Evolutionary conservation across 768 basidiomycete genomes (phyloP), one percentile per base, ranked within the genome.

Genomic region (Boletus sensibilis): DNA sequence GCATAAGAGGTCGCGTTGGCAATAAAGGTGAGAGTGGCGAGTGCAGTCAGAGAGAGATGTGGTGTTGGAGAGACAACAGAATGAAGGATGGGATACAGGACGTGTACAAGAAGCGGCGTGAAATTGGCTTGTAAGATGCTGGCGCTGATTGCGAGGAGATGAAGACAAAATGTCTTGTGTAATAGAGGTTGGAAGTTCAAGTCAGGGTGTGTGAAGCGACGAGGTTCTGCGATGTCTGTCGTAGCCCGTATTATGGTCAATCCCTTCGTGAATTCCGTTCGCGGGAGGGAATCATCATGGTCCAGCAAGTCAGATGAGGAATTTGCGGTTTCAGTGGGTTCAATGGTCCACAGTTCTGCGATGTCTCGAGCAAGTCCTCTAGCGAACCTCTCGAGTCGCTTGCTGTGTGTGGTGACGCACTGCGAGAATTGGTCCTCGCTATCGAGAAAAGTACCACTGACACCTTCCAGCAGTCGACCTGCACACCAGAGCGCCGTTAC

Each of bases 401-500:
- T 84, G 64, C 79, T 81, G 37, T 62, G 48, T 8, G 45, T 53
- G 18, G 52, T 49, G 25, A 62, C 5, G 21, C 21, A 18, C 25
- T 37, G 50, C 8, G 53, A 43, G 1, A n/a, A 21, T 20, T 54
- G 64, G 11, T 59, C 55, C 27, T 60, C 61, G 25, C 45, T 69
- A 23, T 72, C 71, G 10, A 88, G 70, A 18, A 74, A 76, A 9
- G 85, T 64, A 2, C 76, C 73, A 0, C 82, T 77, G 9, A 87
- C 74, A 3, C 96, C 95, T 63, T 91, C 86, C 55, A 98, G 67
- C 0, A 98, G 67, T 29, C 84, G 80, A 56, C 82, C 82, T 3
- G 90, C 87, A 60, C 91, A 89, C 94, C 94, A 98, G 23, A 95
- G 75, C 3, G 93, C 93, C 0, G 88, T 79, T 1, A 85, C 82